Percentiles rank a stretch among this genome's conserved stretches.
Conservation (phyloP, 306 rosid genomes). For the Urtica urens region DNA sequence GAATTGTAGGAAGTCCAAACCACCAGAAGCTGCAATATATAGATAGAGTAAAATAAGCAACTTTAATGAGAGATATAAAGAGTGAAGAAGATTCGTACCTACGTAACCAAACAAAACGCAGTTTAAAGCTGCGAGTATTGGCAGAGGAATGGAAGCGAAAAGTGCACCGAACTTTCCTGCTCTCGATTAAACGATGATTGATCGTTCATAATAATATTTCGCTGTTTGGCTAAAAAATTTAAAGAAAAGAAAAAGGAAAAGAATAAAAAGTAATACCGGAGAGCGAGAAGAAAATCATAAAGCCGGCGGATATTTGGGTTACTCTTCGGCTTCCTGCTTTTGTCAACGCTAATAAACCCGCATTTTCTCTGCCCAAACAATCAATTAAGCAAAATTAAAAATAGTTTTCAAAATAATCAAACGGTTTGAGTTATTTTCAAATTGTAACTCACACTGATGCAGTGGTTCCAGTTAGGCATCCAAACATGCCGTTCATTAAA, state of each 20-base stretch:
- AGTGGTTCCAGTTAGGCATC: conserved; percentile 51
- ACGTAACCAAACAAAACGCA: conserved; percentile 71
- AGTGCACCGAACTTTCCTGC: conserved; percentile 72
- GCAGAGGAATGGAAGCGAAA: conserved; percentile 66
- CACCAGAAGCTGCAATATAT: conserved; percentile 53
- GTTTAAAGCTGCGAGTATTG: conserved; percentile 67
- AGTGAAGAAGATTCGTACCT: conserved; percentile 28
- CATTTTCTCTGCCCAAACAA: conserved; percentile 40
- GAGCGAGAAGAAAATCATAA: conserved; percentile 78
- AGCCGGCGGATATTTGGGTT: conserved; percentile 69
- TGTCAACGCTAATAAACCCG: conserved; percentile 75
- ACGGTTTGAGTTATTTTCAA: too few relatives aligned
- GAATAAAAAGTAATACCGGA: conserved; percentile 37
- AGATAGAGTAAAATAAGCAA: background rate
- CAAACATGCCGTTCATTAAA: conserved; percentile 58
- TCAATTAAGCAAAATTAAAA: background rate
- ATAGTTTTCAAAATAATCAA: background rate
- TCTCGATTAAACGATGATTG: background rate
- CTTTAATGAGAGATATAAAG: background rate
- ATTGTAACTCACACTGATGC: conserved; percentile 66
- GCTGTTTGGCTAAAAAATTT: too few relatives aligned
- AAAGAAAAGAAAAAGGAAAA: background rate
- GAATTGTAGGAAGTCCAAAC: conserved; percentile 77
- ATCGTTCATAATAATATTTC: too few relatives aligned
- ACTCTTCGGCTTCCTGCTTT: conserved; percentile 86